Evolutionary conservation across 805 yeast species (phyloP), one percentile per base, ranked within the genome.

Genomic region (Ogataea salicorniae): DNA sequence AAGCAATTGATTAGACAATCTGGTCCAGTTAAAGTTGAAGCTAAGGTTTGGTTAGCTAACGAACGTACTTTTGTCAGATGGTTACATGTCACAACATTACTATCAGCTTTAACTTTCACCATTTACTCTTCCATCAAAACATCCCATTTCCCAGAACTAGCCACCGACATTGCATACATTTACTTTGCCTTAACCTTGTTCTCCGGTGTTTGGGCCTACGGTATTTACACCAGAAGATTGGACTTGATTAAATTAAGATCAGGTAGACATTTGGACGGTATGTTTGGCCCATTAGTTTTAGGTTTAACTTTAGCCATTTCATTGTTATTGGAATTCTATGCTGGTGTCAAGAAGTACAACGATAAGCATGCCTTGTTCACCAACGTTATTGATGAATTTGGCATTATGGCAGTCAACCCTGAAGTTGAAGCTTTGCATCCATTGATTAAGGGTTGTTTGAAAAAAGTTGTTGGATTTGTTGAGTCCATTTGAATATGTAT

Each of bases 21-120:
- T 26, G 96, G 97, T 7, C 94, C 97, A 1, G 80, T 90, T 47
- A 90, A 87, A 68, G 91, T 94, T 49, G 99, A 94, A 71, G 95
- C 98, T 31, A 94, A 94, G 63, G 99, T 94, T 14, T 94, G 98
- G 97, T 75, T 94, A 54, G 99, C 99, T 29, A 94, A 94, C 63
- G 99, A 94, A 71, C 84, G 99, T 67, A 94, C 99, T 4, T 92
- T 91, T 71, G 84, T 88, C 73, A 80, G 95, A 67, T 94, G 99
- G 99, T 74, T 94, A 55, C 90, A 85, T 52, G 92, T 92, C 20
- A 86, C 95, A 14, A 81, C 95, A 0, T 72, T 94, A 62, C 75
- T 94, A 56, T 82, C 96, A 18, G 83, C 91, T 0, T 70, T 94
- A 58, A 89, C 98, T 0, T 90, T 91, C 61, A 76, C 94, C 15